These are phyloP conservation scores for Auxenochlorella protothecoides DNA, from an alignment of 139 green algal species.

Conservation along the genomic window DNA sequence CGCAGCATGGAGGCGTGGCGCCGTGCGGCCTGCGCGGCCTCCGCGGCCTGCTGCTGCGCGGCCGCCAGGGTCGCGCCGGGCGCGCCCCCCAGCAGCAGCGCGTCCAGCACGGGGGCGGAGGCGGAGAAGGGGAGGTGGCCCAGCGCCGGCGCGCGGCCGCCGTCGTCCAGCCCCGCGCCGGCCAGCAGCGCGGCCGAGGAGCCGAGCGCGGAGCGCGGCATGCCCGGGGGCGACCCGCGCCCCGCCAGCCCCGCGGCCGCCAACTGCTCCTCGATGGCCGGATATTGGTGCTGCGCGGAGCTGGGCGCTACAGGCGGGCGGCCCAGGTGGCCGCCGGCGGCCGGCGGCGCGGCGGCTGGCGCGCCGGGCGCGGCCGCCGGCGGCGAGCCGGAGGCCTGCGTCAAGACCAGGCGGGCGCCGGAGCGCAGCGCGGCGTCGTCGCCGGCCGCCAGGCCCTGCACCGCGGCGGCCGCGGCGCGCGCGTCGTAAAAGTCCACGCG, in stretches of 20 bases:
- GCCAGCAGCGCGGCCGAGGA: slow-evolving; percentile 6
- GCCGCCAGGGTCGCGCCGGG: background rate
- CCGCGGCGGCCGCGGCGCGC: slow-evolving; percentile 18
- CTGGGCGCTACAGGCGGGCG: background rate
- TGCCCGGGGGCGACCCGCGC: background rate
- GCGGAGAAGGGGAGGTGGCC: background rate
- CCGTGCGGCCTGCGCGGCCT: slow-evolving; percentile 1
- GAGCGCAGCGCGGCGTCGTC: background rate
- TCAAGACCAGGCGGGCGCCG: background rate
- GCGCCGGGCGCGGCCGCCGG: background rate
- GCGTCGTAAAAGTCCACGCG: slow-evolving; percentile 86
- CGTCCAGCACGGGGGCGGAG: too few relatives aligned
- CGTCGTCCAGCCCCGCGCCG: background rate
- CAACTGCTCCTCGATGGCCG: background rate
- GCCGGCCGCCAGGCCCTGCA: slow-evolving; percentile 2
- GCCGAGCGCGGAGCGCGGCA: slow-evolving; percentile 4
- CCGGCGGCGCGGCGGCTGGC: background rate
- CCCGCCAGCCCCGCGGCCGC: background rate
- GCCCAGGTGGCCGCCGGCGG: slow-evolving; percentile 3
- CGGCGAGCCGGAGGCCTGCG: background rate
- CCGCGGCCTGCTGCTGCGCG: slow-evolving; percentile 7
- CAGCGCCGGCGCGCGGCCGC: background rate
- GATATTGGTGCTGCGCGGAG: background rate
- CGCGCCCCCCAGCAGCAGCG: slow-evolving; percentile 1
- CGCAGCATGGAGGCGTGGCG: slow-evolving; percentile 7